Conservation (phyloP, 495 filamentous ascomycete genomes). For the Niebla homalea region DNA sequence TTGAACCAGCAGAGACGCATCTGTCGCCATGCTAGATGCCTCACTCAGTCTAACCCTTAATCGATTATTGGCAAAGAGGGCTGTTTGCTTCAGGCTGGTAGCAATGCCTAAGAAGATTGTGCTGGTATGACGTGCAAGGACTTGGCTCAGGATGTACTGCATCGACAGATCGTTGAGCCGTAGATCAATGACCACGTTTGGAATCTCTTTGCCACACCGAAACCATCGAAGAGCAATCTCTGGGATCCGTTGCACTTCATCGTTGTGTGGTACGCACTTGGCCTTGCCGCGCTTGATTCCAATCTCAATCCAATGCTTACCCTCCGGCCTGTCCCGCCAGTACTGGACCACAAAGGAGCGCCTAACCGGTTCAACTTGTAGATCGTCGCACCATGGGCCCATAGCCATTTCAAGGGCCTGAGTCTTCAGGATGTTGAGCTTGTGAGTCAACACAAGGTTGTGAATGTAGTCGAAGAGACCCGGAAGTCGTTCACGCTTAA, state of each 20-base stretch:
- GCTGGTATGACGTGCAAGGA: constrained; percentile 62
- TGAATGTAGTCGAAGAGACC: constrained; percentile 80
- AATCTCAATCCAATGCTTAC: constrained; percentile 85
- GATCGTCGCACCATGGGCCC: constrained; percentile 58
- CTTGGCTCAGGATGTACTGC: constrained; percentile 54
- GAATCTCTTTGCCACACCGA: constrained; percentile 60
- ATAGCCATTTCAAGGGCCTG: constrained; percentile 58
- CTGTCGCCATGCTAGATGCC: constrained; percentile 44
- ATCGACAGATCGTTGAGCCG: constrained; percentile 54
- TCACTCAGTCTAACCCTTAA: constrained; percentile 41
- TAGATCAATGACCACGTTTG: constrained; percentile 48
- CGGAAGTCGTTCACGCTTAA: constrained; percentile 49
- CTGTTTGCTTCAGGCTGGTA: constrained; percentile 37
- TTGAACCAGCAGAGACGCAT: constrained; percentile 56
- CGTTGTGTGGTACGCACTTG: constrained; percentile 21
- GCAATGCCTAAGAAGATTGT: constrained; percentile 50
- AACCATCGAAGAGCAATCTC: constrained; percentile 68
- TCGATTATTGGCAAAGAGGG: constrained; percentile 42
- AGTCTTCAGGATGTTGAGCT: constrained; percentile 62
- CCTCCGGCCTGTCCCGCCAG: constrained; percentile 54
- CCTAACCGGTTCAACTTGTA: constrained; percentile 63
- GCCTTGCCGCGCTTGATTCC: constrained; percentile 54
- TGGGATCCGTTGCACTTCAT: constrained; percentile 30
- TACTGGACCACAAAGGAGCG: constrained; percentile 79
- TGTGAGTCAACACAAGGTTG: constrained; percentile 72